phyloP scores from a whole-genome alignment of 2,329 filamentous ascomycete genomes.

The Exophiala calicioides region DNA sequence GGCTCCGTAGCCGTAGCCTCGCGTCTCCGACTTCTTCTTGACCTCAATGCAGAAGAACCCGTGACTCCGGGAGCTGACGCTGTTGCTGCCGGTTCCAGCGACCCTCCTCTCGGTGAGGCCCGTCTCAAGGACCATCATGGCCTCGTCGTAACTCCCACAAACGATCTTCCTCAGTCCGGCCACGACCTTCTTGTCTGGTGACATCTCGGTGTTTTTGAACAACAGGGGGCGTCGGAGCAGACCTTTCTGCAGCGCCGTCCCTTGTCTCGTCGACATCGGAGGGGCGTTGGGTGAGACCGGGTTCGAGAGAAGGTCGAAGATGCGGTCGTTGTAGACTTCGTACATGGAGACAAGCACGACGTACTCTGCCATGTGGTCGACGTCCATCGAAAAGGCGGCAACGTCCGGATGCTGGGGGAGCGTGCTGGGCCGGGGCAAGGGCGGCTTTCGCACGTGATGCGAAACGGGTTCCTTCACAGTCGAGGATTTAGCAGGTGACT shows the following conservation, averaged over 20 bases:
- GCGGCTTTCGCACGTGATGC: conserved; percentile 59
- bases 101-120: conserved; percentile 84
- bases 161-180: conserved; percentile 88
- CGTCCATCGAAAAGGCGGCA: conserved; percentile 65
- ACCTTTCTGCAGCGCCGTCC: conserved; percentile 61
- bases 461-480: conserved; percentile 53
- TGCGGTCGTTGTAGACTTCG: conserved; percentile 97
- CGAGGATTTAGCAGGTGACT: conserved; percentile 33
- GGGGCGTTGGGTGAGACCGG: conserved; percentile 44
- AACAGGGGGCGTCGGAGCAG: conserved; percentile 75
- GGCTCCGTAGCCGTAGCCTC: conserved; percentile 51
- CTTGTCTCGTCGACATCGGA: conserved; percentile 43
- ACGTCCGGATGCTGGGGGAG: conserved; percentile 76
- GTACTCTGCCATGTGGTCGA: conserved; percentile 74
- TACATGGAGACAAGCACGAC: conserved; percentile 95
- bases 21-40: conserved; percentile 68
- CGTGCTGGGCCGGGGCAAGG: conserved; percentile 67
- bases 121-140: conserved; percentile 84
- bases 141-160: conserved; percentile 78
- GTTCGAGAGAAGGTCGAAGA: conserved; percentile 83
- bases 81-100: conserved; percentile 89
- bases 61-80: conserved; percentile 86
- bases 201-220: conserved; percentile 89
- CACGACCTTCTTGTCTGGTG: conserved; percentile 89
- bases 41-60: conserved; percentile 96